Evolutionary conservation across 1,139 yeast species (phyloP).

Genomic region (Pneumocystis carinii): DNA sequence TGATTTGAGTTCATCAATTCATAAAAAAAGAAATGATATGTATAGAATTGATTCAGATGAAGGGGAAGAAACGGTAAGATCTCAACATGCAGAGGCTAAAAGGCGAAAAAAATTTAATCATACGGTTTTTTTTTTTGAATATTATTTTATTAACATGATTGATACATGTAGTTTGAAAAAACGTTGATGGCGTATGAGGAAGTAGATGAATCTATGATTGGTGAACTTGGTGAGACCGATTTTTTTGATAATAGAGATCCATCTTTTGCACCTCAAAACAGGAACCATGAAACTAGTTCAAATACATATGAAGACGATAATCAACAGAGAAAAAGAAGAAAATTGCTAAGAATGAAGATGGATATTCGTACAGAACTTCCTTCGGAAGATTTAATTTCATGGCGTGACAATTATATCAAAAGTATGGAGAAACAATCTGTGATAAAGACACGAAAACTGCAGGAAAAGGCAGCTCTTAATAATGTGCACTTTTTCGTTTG

Average conservation of each 20-base stretch:
- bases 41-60: not conserved
- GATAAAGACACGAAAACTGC: not conserved
- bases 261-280: not conserved
- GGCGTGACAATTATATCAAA: conserved; percentile 1
- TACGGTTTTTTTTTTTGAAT: not conserved
- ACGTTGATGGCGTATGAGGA: not conserved
- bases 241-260: not conserved
- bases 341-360: not conserved
- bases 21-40: not conserved
- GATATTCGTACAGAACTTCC: not conserved
- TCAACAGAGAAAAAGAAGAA: not conserved
- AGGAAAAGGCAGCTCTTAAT: not conserved
- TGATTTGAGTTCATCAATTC: not conserved
- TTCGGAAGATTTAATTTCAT: not conserved
- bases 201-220: not conserved
- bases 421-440: not conserved
- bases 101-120: not conserved
- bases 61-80: not conserved
- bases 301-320: not conserved
- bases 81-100: not conserved
- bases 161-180: not conserved
- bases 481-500: not conserved
- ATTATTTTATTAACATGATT: not conserved
- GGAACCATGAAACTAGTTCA: not conserved
- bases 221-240: not conserved